Evolutionary conservation across 1,284 basidiomycete species (phyloP).

Genomic region (Apiotrichum gamsii): DNA sequence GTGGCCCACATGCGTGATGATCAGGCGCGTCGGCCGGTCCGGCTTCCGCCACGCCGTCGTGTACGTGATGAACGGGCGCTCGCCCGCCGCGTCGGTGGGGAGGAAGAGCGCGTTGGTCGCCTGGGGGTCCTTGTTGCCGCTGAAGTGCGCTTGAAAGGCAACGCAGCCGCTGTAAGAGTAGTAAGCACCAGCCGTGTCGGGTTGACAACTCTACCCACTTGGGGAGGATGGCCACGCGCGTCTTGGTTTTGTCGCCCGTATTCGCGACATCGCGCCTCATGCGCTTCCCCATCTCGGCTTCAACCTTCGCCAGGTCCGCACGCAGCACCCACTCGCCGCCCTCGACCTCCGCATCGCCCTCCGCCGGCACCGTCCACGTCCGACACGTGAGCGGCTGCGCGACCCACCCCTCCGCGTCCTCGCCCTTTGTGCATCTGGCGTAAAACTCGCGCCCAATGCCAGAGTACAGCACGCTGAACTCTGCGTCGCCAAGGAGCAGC

Average conservation of each 20-base stretch:
- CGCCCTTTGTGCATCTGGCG: conserved; percentile 18
- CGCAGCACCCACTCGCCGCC: conserved; percentile 1
- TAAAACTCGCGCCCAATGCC: conserved; percentile 35
- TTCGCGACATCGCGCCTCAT: background rate
- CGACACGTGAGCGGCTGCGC: background rate
- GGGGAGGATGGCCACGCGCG: background rate
- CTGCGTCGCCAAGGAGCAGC: conserved; percentile 8
- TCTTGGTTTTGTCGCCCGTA: background rate
- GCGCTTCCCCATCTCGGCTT: background rate
- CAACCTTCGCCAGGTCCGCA: background rate
- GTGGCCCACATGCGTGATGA: background rate
- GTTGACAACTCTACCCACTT: too few relatives aligned
- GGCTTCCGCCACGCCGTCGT: background rate
- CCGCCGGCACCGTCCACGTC: background rate
- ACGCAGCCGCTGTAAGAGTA: too few relatives aligned
- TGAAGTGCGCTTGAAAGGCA: too few relatives aligned
- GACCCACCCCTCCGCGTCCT: conserved; percentile 4
- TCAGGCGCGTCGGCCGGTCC: background rate
- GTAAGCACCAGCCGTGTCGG: too few relatives aligned
- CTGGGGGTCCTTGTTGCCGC: background rate
- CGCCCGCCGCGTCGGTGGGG: background rate
- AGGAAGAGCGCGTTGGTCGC: background rate
- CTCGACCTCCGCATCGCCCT: background rate
- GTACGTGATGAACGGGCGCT: background rate
- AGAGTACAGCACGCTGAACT: conserved; percentile 30